Evolutionary conservation across 2,329 filamentous ascomycete genomes (phyloP).

Genomic region (Pestalotiopsis sp.): DNA sequence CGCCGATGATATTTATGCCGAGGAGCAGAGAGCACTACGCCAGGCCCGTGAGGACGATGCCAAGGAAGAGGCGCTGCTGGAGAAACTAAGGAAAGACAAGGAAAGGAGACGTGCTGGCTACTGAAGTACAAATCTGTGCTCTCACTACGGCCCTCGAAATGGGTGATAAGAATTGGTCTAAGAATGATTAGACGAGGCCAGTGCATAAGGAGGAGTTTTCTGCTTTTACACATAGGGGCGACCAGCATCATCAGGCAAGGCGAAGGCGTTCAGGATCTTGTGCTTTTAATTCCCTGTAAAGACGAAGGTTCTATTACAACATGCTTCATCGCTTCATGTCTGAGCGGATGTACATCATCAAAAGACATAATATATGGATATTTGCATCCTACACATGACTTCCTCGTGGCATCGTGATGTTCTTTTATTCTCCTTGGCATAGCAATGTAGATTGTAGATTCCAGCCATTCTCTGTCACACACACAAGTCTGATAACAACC

Average conservation of each 20-base stretch:
- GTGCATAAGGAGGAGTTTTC: slow-evolving; percentile 7
- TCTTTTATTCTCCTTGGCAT: no score
- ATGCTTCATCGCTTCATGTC: neutral
- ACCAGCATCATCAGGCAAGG: slow-evolving; percentile 8
- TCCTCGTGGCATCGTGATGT: no score
- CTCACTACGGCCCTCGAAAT: neutral
- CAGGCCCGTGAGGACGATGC: slow-evolving; percentile 70
- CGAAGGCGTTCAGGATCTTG: neutral
- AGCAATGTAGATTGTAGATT: no score
- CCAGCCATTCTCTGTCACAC: no score
- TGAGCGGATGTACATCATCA: neutral
- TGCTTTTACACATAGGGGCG: slow-evolving; percentile 7
- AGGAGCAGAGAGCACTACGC: slow-evolving; percentile 64
- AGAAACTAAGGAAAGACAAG: slow-evolving; percentile 43
- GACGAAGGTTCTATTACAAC: neutral
- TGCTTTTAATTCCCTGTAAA: neutral
- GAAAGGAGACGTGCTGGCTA: slow-evolving; percentile 24
- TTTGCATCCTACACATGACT: neutral
- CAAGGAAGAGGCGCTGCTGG: slow-evolving; percentile 32
- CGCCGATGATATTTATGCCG: slow-evolving; percentile 69
- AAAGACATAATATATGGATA: neutral
- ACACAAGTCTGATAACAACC: no score
- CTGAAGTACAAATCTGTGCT: neutral
- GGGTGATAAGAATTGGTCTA: neutral
- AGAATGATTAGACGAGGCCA: neutral